Evolutionary conservation across 768 basidiomycete genomes (phyloP).

Genomic region (Mrakia hoshinonis): DNA sequence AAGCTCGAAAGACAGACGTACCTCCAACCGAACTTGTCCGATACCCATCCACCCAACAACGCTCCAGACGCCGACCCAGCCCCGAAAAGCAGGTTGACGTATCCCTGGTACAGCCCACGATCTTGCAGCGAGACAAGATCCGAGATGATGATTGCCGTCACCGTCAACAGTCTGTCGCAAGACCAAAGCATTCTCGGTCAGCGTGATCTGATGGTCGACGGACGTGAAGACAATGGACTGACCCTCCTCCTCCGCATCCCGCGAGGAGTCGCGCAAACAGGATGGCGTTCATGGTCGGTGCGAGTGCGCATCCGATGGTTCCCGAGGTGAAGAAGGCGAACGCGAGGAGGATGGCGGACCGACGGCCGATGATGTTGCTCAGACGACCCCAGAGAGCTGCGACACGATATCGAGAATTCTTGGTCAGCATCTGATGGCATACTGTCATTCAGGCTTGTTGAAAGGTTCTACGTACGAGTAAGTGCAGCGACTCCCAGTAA

Average conservation of each 20-base stretch:
- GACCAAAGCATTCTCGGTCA: not conserved
- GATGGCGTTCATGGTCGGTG: conserved; percentile 9
- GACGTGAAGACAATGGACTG: not conserved
- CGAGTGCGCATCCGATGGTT: conserved; percentile 15
- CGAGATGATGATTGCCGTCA: conserved; percentile 36
- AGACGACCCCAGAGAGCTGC: conserved; percentile 24
- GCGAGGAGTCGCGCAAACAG: conserved; percentile 4
- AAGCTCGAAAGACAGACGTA: conserved; percentile 15
- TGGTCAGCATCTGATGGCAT: too few species aligned
- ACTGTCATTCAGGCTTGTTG: too few species aligned
- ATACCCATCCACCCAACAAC: conserved; percentile 34
- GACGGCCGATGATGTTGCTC: conserved; percentile 17
- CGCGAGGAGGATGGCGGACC: conserved; percentile 9
- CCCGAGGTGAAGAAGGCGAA: conserved; percentile 6
- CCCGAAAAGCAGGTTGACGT: conserved; percentile 34
- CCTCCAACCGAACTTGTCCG: conserved; percentile 36
- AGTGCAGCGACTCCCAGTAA: conserved; percentile 35
- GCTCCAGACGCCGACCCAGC: conserved; percentile 33
- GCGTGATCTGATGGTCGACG: not conserved
- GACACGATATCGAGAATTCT: not conserved
- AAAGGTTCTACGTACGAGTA: conserved; percentile 31
- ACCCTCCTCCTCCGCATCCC: conserved; percentile 25
- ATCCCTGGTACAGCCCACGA: conserved; percentile 36
- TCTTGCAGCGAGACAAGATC: conserved; percentile 37
- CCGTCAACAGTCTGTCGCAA: conserved; percentile 31